Evolutionary conservation across 306 rosid genomes (phyloP).

Genomic region (Vigna unguiculata): DNA sequence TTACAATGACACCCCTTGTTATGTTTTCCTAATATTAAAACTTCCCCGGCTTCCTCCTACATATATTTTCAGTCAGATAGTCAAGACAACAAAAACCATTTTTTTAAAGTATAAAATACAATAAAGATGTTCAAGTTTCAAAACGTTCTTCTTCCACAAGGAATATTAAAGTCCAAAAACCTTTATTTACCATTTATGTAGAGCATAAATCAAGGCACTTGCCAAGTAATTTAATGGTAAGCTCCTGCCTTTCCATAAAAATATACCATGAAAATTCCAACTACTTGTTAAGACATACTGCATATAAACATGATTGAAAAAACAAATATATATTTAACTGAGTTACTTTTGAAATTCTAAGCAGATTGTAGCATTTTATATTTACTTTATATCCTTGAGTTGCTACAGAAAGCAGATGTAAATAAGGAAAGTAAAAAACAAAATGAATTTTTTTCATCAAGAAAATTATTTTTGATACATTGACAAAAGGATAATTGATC

Average conservation of each 20-base stretch:
- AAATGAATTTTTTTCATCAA: constrained; percentile 35
- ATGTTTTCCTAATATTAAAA: constrained; percentile 84
- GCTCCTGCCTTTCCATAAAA: constrained; percentile 31
- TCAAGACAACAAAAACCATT: constrained; percentile 25
- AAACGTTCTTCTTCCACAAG: background rate
- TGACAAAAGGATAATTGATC: constrained; percentile 18
- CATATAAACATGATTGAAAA: constrained; percentile 21
- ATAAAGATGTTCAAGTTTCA: constrained; percentile 24
- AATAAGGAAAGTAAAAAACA: constrained; percentile 21
- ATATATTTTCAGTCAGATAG: constrained; percentile 44
- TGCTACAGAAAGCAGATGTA: background rate
- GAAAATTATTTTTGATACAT: constrained; percentile 22
- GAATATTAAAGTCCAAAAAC: constrained; percentile 31
- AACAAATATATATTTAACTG: background rate
- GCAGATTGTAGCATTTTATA: constrained; percentile 17
- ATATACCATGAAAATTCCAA: constrained; percentile 14
- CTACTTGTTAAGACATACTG: constrained; percentile 14
- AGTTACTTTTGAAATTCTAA: background rate
- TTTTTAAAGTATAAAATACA: constrained; percentile 21
- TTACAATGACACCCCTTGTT: constrained; percentile 99
- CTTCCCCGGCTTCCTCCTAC: constrained; percentile 95
- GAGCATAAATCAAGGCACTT: constrained; percentile 3
- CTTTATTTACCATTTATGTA: constrained; percentile 21
- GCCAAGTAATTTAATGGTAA: constrained; percentile 29
- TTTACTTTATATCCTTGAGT: constrained; percentile 15